Conservation (phyloP, 495 filamentous ascomycete genomes). For the Cryomyces antarcticus region DNA sequence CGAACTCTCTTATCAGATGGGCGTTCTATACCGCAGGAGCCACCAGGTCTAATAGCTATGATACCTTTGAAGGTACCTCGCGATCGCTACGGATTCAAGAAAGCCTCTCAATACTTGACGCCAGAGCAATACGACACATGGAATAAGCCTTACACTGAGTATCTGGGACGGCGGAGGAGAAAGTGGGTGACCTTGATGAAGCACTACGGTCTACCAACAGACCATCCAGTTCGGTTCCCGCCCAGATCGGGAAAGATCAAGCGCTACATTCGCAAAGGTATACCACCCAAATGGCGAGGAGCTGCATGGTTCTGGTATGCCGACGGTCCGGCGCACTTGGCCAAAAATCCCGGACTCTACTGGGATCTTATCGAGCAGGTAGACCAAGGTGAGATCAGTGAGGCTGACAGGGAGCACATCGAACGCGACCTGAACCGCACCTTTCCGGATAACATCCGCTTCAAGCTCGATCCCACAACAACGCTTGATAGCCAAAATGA, state of each 20-base stretch:
- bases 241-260: constrained; percentile 63
- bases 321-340: constrained; percentile 60
- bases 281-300: constrained; percentile 80
- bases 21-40: no score
- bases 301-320: constrained; percentile 96
- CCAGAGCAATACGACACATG: constrained; percentile 64
- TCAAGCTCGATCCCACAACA: constrained; percentile 46
- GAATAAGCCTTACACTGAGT: constrained; percentile 48
- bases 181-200: constrained; percentile 70
- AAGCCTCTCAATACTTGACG: constrained; percentile 61
- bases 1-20: no score
- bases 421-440: constrained; percentile 89
- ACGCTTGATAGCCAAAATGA: constrained; percentile 9
- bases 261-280: constrained; percentile 83
- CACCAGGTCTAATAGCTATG: no score
- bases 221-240: constrained; percentile 59
- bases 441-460: constrained; percentile 85
- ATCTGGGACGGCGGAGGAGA: constrained; percentile 43
- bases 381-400: constrained; percentile 37
- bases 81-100: constrained; percentile 81
- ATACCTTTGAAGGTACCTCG: no score
- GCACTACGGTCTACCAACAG: constrained; percentile 51
- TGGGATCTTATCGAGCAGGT: constrained; percentile 42
- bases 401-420: constrained; percentile 70
- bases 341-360: constrained; percentile 55